These are phyloP conservation scores for Entomortierella chlamydospora DNA, from an alignment of 192 early-diverging fungal genomes.

Conservation along the genomic window DNA sequence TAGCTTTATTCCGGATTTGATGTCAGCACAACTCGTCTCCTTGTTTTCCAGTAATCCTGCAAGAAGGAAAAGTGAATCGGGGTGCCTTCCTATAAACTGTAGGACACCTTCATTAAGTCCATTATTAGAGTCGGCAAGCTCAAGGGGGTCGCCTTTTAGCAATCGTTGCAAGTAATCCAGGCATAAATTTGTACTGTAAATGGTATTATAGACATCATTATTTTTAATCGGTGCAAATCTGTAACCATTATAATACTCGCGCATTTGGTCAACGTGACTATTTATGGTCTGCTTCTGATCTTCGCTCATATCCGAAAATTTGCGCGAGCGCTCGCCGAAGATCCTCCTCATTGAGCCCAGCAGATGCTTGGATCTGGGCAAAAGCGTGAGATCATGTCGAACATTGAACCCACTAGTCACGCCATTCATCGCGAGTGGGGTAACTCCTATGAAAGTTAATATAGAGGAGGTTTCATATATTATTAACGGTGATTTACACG, in stretches of 20 bases:
- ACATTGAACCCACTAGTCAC: background rate
- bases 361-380: background rate
- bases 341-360: background rate
- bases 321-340: background rate
- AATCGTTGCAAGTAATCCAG: background rate
- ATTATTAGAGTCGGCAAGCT: background rate
- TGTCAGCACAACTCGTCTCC: background rate
- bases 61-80: background rate
- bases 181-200: background rate
- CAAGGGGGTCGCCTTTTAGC: background rate
- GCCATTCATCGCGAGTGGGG: background rate
- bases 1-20: no score
- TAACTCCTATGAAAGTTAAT: background rate
- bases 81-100: background rate
- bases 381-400: background rate
- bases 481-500: background rate
- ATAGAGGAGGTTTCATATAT: background rate
- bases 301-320: background rate
- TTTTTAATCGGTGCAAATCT: background rate
- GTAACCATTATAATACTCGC: background rate
- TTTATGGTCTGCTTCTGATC: background rate
- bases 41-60: background rate
- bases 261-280: background rate
- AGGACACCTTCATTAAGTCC: background rate
- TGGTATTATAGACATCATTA: background rate